These are phyloP conservation scores for Corylus americana DNA, from an alignment of 306 rosid species.

Conservation along the genomic window DNA sequence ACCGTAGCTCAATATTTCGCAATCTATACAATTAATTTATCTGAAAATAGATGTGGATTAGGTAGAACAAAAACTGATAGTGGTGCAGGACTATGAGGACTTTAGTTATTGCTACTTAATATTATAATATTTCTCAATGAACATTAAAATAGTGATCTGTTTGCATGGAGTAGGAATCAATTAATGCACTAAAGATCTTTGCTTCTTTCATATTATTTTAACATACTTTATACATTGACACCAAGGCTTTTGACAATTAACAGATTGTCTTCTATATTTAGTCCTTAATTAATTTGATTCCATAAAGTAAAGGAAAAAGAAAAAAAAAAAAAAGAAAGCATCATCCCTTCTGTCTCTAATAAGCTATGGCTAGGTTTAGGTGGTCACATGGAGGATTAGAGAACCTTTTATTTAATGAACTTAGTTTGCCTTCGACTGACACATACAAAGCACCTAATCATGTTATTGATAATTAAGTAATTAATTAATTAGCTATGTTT, in stretches of 20 bases:
- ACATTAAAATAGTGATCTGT: too few relatives aligned
- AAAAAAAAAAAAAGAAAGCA: neutral
- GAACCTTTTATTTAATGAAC: too few relatives aligned
- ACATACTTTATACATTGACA: neutral
- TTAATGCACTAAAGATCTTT: neutral
- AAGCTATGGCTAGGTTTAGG: neutral
- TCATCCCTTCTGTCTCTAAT: neutral
- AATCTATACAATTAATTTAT: too few relatives aligned
- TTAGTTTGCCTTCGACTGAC: neutral
- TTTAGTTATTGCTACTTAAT: too few relatives aligned
- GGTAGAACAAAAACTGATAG: too few relatives aligned
- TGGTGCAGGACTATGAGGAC: too few relatives aligned
- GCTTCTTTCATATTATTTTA: neutral
- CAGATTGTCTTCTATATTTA: neutral
- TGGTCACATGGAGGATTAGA: neutral
- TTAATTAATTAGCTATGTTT: too few relatives aligned
- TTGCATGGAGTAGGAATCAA: too few relatives aligned
- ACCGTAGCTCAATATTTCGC: too few relatives aligned
- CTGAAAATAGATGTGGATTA: too few relatives aligned
- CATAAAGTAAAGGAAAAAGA: neutral
- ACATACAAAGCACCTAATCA: constrained; percentile 6
- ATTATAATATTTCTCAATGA: too few relatives aligned
- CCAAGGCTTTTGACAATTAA: neutral
- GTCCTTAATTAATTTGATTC: neutral
- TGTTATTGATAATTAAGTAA: neutral